These are phyloP conservation scores for Kodamaea sp. DNA, from an alignment of 1,139 yeast genomes.

Conservation along the genomic window DNA sequence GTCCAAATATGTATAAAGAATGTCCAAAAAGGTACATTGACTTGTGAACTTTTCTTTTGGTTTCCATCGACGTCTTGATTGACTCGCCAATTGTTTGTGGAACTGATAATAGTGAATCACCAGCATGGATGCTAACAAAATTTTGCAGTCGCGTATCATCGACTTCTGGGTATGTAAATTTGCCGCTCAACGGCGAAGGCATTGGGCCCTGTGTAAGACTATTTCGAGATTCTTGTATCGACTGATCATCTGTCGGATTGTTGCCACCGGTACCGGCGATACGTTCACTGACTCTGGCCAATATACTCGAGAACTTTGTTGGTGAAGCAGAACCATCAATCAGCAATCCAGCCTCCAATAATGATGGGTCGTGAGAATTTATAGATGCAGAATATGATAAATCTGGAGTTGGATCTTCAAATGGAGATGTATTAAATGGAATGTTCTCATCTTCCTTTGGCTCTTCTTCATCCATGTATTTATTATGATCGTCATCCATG, in stretches of 20 bases:
- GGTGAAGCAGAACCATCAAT: conserved; percentile 10
- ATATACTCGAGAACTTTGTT: conserved; percentile 24
- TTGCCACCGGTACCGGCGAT: conserved; percentile 36
- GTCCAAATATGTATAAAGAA: conserved; percentile 32
- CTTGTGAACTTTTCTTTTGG: neutral
- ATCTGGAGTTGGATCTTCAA: no score
- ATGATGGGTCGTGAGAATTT: no score
- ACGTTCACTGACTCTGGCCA: conserved; percentile 40
- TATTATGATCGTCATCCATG: conserved; percentile 22
- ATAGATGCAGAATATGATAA: no score
- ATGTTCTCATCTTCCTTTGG: neutral
- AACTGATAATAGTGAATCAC: neutral
- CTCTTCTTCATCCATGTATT: conserved; percentile 2
- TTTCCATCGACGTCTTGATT: neutral
- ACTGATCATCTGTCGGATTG: conserved; percentile 10
- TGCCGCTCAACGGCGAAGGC: conserved; percentile 10
- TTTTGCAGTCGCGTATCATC: no score
- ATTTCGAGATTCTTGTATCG: neutral
- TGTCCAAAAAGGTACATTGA: conserved; percentile 34
- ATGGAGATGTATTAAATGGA: no score
- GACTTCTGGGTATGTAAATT: conserved; percentile 7
- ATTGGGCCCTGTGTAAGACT: conserved; percentile 3
- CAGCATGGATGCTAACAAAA: neutral
- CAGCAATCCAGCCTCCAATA: conserved; percentile 4
- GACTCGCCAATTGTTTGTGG: neutral